phyloP scores from a whole-genome alignment of 192 early-diverging fungal species.

The Rhizoclosmatium sp. region DNA sequence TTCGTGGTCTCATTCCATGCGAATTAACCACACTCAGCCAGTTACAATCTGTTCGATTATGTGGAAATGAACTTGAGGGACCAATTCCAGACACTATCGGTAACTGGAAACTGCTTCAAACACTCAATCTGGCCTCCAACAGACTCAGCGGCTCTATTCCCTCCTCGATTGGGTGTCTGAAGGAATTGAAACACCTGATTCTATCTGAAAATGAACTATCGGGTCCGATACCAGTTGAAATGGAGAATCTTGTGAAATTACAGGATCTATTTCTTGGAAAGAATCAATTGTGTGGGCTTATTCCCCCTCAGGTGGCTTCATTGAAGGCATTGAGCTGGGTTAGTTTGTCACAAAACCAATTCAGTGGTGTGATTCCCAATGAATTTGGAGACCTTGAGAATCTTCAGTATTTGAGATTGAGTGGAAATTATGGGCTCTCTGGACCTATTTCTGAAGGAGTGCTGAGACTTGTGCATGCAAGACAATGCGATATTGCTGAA shows the following conservation, averaged over 20 bases:
- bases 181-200: not conserved
- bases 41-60: not conserved
- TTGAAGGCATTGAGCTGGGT: not conserved
- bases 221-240: not conserved
- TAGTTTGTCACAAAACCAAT: not conserved
- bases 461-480: no score
- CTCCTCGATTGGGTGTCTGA: not conserved
- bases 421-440: not conserved
- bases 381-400: not conserved
- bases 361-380: not conserved
- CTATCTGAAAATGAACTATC: not conserved
- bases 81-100: not conserved
- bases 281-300: not conserved
- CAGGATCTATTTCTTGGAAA: not conserved
- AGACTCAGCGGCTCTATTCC: not conserved
- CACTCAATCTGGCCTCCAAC: constrained; percentile 5
- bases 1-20: not conserved
- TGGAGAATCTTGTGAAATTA: not conserved
- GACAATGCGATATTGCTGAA: no score
- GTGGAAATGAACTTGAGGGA: not conserved
- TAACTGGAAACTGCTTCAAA: not conserved
- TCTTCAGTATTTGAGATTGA: not conserved
- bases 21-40: not conserved
- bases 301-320: not conserved
- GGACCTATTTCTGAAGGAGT: not conserved